Evolutionary conservation across 202 grass and related monocot genomes (phyloP).

Genomic region (Brachypodium distachyon): DNA sequence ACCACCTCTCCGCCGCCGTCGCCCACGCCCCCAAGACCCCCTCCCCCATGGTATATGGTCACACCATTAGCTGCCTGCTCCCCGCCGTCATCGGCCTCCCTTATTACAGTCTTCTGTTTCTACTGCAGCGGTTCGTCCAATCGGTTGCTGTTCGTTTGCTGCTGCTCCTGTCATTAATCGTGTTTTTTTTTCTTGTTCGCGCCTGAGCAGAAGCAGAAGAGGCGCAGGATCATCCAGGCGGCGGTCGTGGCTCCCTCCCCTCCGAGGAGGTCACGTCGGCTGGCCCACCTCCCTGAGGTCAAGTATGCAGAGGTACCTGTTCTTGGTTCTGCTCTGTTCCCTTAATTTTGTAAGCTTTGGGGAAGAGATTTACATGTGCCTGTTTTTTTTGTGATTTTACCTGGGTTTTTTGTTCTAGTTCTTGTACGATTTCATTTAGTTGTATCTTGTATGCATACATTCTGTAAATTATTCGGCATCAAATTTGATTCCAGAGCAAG

Average conservation of each 20-base stretch:
- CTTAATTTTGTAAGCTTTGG: not conserved
- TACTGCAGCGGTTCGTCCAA: not conserved
- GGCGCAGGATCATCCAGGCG: constrained; percentile 37
- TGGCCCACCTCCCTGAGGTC: constrained; percentile 41
- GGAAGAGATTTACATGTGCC: not conserved
- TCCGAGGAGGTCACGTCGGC: constrained; percentile 51
- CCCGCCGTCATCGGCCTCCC: not conserved
- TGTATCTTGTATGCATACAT: not conserved
- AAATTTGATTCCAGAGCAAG: not conserved
- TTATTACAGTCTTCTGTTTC: not conserved
- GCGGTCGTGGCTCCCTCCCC: constrained; percentile 27
- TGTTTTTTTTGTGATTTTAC: not conserved
- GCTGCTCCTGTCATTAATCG: not conserved
- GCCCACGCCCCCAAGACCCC: constrained; percentile 50
- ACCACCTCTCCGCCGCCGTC: constrained; percentile 50
- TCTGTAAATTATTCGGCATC: not conserved
- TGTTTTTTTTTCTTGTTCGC: not conserved
- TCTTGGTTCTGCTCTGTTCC: not conserved
- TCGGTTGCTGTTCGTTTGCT: not conserved
- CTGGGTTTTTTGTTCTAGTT: not conserved
- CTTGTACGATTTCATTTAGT: not conserved
- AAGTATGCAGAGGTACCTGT: constrained; percentile 41
- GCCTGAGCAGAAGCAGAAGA: constrained; percentile 48
- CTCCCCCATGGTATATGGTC: constrained; percentile 51
- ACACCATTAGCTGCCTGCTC: too few relatives aligned